phyloP scores from a whole-genome alignment of 129 eudicot species.

The Flaveria robusta region DNA sequence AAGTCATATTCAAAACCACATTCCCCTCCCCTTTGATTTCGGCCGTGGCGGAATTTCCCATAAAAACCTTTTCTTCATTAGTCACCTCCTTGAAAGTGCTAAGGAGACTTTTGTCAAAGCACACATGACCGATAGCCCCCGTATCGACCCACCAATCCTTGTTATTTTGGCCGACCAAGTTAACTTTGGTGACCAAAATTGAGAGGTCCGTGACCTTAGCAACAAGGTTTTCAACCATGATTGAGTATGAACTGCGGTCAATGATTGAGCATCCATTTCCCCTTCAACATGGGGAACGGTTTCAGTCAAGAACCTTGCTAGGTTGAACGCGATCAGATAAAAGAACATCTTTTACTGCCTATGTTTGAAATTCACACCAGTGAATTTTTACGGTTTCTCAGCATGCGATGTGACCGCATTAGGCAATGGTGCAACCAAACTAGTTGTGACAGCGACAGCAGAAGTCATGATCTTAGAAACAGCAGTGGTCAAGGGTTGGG shows the following conservation, averaged over 20 bases:
- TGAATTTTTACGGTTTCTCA: not conserved
- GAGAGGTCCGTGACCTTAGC: not conserved
- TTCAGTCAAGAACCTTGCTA: not conserved
- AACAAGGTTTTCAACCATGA: not conserved
- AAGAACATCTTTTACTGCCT: slow-evolving; percentile 4
- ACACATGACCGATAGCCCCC: not conserved
- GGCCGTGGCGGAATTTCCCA: no score
- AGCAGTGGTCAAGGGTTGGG: no score
- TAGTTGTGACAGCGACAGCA: not conserved
- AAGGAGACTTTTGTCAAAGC: no score
- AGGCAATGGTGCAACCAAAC: not conserved
- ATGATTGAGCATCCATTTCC: not conserved
- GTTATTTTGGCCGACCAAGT: not conserved
- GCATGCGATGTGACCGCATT: not conserved
- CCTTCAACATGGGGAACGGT: not conserved
- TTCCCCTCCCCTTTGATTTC: no score
- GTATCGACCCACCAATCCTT: not conserved
- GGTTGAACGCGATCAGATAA: not conserved
- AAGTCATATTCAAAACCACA: no score
- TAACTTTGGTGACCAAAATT: not conserved
- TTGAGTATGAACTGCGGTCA: not conserved
- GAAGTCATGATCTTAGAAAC: not conserved
- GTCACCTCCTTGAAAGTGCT: no score
- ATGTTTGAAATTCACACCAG: not conserved
- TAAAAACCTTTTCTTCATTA: no score